Evolutionary conservation across 1,284 basidiomycete genomes (phyloP), one percentile per base, ranked within the genome.

Genomic region (Hypsizygus ulmarius): DNA sequence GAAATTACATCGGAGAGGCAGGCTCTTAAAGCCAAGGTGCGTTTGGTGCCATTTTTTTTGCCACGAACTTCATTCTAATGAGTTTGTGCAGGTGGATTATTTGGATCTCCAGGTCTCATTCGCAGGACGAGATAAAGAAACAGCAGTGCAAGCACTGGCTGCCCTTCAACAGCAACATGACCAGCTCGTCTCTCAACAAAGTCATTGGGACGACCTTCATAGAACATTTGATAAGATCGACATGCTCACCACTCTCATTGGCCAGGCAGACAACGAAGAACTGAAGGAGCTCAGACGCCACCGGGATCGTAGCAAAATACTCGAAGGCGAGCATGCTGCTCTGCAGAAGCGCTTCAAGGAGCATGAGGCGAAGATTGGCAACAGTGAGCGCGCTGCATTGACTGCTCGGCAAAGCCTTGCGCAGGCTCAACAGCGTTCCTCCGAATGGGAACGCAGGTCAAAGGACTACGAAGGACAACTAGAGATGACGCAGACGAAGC

Each of bases 381-480:
- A 79, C 54, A 78, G 70, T 55, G 87, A 90, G 46, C 79, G 80
- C 49, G 68, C 79, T 5, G 72, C 80, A 1, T 66, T 67, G 21
- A 68, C 81, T 11, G 74, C 80, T 2, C 78, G 81, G 39, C 82
- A 87, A 59, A 85, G 66, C 60, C 73, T 90, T 18, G 64, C 75
- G 21, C 82, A 86, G 54, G 82, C 84, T 19, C 84, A 90, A 54
- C 84, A 88, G 60, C 85, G 86, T 29, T 75, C 84, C 3, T 69
- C 77, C 1, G 89, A 91, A 56, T 90, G 87, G 87, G 88, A 91
- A 66, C 77, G 76, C 55, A 81, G 82, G 33, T 79, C 84, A n/a
- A 82, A 82, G 59, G 84, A 87, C 52, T 75, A 76, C 43, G 84
- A 89, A 62, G 69, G 68, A 14, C 75, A 83, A 50, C 64, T 89